These are phyloP conservation scores for Gnaphalium uliginosum DNA, from an alignment of 129 eudicot species.

Conservation along the genomic window DNA sequence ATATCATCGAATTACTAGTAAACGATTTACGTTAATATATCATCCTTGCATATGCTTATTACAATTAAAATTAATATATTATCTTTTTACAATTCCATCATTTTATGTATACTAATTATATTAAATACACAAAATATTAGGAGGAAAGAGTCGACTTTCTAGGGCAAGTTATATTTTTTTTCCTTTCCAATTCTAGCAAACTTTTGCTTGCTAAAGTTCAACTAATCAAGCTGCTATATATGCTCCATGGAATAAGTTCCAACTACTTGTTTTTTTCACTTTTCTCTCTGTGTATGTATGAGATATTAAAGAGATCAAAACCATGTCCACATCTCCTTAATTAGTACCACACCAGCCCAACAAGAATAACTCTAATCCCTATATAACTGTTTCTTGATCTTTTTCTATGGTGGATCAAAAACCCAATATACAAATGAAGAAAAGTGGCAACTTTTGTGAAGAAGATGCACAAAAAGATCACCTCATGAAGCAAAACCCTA, in stretches of 20 bases:
- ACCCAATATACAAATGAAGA: conserved; percentile 33
- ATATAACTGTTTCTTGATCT: conserved; percentile 34
- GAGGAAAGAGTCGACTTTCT: conserved; percentile 10
- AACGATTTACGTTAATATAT: neutral
- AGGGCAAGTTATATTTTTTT: conserved; percentile 34
- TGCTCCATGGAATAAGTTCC: conserved; percentile 34
- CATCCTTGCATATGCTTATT: no score
- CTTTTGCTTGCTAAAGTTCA: conserved; percentile 30
- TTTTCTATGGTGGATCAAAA: conserved; percentile 20
- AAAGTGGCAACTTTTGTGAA: conserved; percentile 27
- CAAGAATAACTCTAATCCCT: neutral
- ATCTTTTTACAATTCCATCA: neutral
- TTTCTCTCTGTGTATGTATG: conserved; percentile 23
- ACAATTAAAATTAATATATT: no score
- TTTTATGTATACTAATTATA: neutral
- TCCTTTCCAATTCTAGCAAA: conserved; percentile 67
- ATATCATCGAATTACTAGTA: neutral
- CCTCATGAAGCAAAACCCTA: conserved; percentile 48
- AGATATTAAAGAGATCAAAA: conserved; percentile 21
- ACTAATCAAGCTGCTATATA: conserved; percentile 30
- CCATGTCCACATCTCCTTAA: conserved; percentile 5
- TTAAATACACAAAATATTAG: neutral
- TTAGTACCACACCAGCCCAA: conserved; percentile 28
- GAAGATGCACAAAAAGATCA: conserved; percentile 41
- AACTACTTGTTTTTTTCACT: conserved; percentile 30